These are phyloP conservation scores for Boletus tomentosulus DNA, from an alignment of 768 basidiomycete genomes.

Conservation along the genomic window DNA sequence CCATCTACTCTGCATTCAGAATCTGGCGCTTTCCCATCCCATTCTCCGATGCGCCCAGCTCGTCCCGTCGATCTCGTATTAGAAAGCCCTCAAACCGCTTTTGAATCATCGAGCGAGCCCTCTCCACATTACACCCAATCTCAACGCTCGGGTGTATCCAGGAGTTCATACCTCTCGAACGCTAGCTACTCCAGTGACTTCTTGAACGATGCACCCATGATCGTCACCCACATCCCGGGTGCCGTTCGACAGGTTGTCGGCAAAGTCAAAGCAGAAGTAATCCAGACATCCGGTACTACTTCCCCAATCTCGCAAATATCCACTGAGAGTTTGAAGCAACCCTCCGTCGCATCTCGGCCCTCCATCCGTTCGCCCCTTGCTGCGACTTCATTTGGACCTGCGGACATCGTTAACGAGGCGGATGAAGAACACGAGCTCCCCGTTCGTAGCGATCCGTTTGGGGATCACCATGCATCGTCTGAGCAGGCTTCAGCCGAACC, in stretches of 20 bases:
- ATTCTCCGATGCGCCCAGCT: slow-evolving; percentile 49
- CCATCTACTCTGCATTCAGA: slow-evolving; percentile 34
- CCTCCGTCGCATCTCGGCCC: slow-evolving; percentile 38
- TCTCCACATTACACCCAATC: slow-evolving; percentile 42
- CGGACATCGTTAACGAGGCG: slow-evolving; percentile 54
- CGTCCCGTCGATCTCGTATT: slow-evolving; percentile 60
- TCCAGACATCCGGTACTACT: slow-evolving; percentile 50
- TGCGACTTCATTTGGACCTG: slow-evolving; percentile 65
- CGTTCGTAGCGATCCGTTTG: slow-evolving; percentile 52
- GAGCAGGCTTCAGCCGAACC: slow-evolving; percentile 23
- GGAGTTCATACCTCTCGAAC: slow-evolving; percentile 69
- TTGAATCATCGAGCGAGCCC: slow-evolving; percentile 41
- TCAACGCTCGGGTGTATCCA: slow-evolving; percentile 50
- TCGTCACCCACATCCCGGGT: slow-evolving; percentile 63
- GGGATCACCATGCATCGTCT: slow-evolving; percentile 45
- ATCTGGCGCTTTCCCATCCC: slow-evolving; percentile 15
- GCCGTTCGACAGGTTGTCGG: slow-evolving; percentile 70
- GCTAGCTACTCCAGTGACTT: slow-evolving; percentile 77
- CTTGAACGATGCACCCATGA: slow-evolving; percentile 76
- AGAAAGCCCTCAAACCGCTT: slow-evolving; percentile 58
- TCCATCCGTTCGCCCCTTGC: slow-evolving; percentile 64
- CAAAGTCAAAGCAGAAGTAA: slow-evolving; percentile 75
- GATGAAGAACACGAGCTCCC: slow-evolving; percentile 29
- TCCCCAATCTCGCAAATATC: slow-evolving; percentile 26
- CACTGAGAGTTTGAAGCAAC: slow-evolving; percentile 39